phyloP scores from a whole-genome alignment of 1,284 basidiomycete species.

The Stereum hirsutum region DNA sequence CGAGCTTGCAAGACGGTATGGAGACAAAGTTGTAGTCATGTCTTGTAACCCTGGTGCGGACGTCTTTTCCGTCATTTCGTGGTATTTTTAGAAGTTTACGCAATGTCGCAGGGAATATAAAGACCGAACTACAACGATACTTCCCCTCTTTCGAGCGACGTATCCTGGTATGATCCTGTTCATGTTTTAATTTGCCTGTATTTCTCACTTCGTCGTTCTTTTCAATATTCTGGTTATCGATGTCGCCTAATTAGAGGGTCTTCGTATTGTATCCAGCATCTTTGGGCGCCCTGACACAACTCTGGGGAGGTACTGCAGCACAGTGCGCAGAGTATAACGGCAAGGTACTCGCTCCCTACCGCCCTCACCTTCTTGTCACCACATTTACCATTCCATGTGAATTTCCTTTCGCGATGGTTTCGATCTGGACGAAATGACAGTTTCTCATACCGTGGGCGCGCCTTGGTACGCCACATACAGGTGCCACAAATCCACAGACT shows the following conservation, averaged over 20 bases:
- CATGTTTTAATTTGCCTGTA: no score
- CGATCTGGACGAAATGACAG: neutral
- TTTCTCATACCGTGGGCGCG: constrained; percentile 4
- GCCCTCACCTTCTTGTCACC: neutral
- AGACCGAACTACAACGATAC: neutral
- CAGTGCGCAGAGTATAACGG: constrained; percentile 21
- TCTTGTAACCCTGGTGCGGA: constrained; percentile 6
- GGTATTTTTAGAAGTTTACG: neutral
- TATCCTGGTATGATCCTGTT: neutral
- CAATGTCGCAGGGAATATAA: constrained; percentile 3
- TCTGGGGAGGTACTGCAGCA: constrained; percentile 39
- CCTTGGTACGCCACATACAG: constrained; percentile 1
- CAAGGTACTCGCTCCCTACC: neutral
- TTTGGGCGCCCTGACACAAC: constrained; percentile 41
- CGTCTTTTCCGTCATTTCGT: neutral
- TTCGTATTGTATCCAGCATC: constrained; percentile 17
- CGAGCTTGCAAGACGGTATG: constrained; percentile 18
- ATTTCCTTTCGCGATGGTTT: neutral
- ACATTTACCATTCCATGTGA: neutral
- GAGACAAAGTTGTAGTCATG: constrained; percentile 10
- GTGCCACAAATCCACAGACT: neutral
- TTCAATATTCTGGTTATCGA: no score
- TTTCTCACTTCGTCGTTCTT: neutral
- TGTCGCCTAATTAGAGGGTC: constrained; percentile 4
- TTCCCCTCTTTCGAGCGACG: neutral